phyloP scores from a whole-genome alignment of 2,329 filamentous ascomycete genomes.

The Botrytis aclada region DNA sequence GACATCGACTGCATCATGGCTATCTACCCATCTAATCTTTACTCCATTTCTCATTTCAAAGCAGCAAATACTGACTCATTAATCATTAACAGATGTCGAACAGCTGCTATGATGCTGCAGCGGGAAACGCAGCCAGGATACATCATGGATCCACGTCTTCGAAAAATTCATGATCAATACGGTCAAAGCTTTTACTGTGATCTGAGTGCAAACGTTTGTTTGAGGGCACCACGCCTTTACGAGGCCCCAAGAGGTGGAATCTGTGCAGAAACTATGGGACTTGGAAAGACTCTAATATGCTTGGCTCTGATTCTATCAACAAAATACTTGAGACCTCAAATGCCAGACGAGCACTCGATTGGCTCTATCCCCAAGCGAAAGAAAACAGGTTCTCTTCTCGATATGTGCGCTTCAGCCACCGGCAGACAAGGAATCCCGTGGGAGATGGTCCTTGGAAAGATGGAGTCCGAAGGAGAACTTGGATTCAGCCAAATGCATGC shows the following conservation, averaged over 20 bases:
- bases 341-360: slow-evolving; percentile 59
- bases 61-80: neutral
- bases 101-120: slow-evolving; percentile 80
- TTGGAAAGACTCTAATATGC: slow-evolving; percentile 86
- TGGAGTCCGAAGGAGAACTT: slow-evolving; percentile 21
- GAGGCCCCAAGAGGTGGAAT: slow-evolving; percentile 75
- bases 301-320: slow-evolving; percentile 75
- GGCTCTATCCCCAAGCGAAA: slow-evolving; percentile 41
- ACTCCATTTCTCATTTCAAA: neutral
- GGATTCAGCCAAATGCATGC: slow-evolving; percentile 27
- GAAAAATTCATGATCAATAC: slow-evolving; percentile 56
- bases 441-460: slow-evolving; percentile 58
- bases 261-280: slow-evolving; percentile 75
- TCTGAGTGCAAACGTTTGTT: slow-evolving; percentile 56
- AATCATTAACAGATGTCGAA: slow-evolving; percentile 48
- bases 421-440: slow-evolving; percentile 69
- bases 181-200: slow-evolving; percentile 69
- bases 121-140: slow-evolving; percentile 65
- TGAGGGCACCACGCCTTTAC: slow-evolving; percentile 67
- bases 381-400: slow-evolving; percentile 59
- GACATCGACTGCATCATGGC: neutral
- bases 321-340: slow-evolving; percentile 61
- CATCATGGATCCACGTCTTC: slow-evolving; percentile 71
- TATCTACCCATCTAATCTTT: neutral
- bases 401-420: slow-evolving; percentile 72